These are phyloP conservation scores for Tremella yokohamensis DNA, from an alignment of 768 basidiomycete genomes.

Conservation along the genomic window DNA sequence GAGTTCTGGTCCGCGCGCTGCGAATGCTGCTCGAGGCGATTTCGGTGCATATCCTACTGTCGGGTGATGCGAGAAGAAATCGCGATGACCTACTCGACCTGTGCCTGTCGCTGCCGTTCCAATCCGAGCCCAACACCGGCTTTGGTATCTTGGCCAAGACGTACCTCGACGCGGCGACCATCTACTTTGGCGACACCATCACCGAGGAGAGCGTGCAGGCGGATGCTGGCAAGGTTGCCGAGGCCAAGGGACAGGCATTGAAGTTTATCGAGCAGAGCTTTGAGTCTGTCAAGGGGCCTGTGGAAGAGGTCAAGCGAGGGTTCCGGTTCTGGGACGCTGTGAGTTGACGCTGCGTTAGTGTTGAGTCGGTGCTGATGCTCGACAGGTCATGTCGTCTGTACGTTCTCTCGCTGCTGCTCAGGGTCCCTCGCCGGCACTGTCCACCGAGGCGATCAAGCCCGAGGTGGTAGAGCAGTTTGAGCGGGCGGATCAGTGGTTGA, in stretches of 20 bases:
- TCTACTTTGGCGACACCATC: conserved; percentile 75
- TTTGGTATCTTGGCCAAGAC: conserved; percentile 97
- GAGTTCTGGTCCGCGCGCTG: conserved; percentile 82
- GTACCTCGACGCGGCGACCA: conserved; percentile 80
- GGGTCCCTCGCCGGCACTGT: conserved; percentile 31
- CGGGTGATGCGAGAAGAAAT: conserved; percentile 76
- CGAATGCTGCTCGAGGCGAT: conserved; percentile 86
- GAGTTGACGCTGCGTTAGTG: conserved; percentile 52
- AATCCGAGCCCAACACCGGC: conserved; percentile 92
- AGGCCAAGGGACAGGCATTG: conserved; percentile 80
- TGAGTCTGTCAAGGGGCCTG: conserved; percentile 76
- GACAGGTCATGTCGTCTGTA: conserved; percentile 67
- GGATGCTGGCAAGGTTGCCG: conserved; percentile 70
- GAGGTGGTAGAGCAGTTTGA: conserved; percentile 95
- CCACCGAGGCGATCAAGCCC: conserved; percentile 69
- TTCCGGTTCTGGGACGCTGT: conserved; percentile 99
- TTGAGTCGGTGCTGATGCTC: conserved; percentile 1
- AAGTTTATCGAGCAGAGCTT: conserved; percentile 93
- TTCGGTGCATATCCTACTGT: conserved; percentile 86
- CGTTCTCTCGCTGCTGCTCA: conserved; percentile 69
- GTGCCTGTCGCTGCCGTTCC: conserved; percentile 79
- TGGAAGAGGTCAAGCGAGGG: conserved; percentile 86
- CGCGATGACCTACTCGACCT: conserved; percentile 92
- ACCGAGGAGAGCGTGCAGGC: conserved; percentile 57
- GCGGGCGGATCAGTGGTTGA: conserved; percentile 88